phyloP scores from a whole-genome alignment of 108 stramenopile species.

The Stephanodiscus minutulus region DNA sequence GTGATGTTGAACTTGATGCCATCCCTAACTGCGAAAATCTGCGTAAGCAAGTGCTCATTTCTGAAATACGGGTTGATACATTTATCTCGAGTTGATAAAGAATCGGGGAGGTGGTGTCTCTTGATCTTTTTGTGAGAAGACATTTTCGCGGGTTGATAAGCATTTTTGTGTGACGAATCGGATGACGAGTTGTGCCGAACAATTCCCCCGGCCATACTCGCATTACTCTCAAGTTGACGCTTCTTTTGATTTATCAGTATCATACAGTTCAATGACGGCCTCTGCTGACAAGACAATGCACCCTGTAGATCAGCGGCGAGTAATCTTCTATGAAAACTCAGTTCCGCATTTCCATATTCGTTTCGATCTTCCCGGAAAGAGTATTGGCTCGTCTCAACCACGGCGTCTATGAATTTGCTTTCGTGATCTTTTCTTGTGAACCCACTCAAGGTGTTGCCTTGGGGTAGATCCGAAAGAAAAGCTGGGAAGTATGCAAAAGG shows the following conservation, averaged over 20 bases:
- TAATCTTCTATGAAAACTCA: conserved; percentile 13
- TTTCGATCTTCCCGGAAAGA: conserved; percentile 1
- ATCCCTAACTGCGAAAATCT: conserved; percentile 20
- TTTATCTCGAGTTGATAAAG: conserved; percentile 17
- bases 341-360: conserved; percentile 9
- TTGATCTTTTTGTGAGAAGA: conserved; percentile 27
- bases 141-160: conserved; percentile 14
- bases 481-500: conserved; percentile 73
- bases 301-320: conserved; percentile 20
- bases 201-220: not conserved
- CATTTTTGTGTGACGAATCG: conserved; percentile 13
- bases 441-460: conserved; percentile 1
- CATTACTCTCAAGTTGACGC: conserved; percentile 1
- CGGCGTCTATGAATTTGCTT: not conserved
- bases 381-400: conserved; percentile 25
- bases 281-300: conserved; percentile 15
- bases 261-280: conserved; percentile 29
- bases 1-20: conserved; percentile 20
- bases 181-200: not conserved
- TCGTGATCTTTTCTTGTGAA: conserved; percentile 8
- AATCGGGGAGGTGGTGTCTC: conserved; percentile 10
- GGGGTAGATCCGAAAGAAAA: conserved; percentile 46
- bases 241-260: conserved; percentile 36
- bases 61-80: conserved; percentile 11
- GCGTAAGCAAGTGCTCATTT: conserved; percentile 12